phyloP scores from a whole-genome alignment of 2,329 filamentous ascomycete genomes.

The Dactylellina sp. region DNA sequence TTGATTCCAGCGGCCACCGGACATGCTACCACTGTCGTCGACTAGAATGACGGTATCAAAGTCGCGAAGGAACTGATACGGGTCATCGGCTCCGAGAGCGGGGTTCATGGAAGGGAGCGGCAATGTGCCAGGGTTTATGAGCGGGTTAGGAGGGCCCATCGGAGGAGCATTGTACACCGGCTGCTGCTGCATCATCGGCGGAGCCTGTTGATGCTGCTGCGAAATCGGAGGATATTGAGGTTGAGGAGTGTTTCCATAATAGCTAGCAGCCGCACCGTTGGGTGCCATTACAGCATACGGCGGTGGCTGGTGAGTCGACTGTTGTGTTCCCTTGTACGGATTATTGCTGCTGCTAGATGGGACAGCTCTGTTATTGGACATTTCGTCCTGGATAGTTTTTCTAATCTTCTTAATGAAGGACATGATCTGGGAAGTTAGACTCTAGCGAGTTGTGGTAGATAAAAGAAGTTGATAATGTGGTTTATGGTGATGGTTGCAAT shows the following conservation, averaged over 20 bases:
- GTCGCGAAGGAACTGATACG: conserved; percentile 77
- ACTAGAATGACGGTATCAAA: conserved; percentile 94
- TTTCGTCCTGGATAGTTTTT: conserved; percentile 30
- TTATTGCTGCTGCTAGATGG: conserved; percentile 21
- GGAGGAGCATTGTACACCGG: not conserved
- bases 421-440: conserved; percentile 14
- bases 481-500: too few relatives aligned
- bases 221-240: conserved; percentile 45
- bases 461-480: not conserved
- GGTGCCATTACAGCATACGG: conserved; percentile 31
- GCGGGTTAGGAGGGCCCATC: conserved; percentile 12
- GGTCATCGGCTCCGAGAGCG: conserved; percentile 65
- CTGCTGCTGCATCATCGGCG: conserved; percentile 2
- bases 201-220: conserved; percentile 9
- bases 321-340: conserved; percentile 16
- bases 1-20: conserved; percentile 76
- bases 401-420: conserved; percentile 42
- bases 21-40: conserved; percentile 92
- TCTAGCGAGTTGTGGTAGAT: not conserved
- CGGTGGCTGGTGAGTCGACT: conserved; percentile 18
- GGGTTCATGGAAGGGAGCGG: conserved; percentile 45
- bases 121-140: conserved; percentile 44
- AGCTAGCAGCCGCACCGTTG: conserved; percentile 40
- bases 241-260: conserved; percentile 51
- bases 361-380: conserved; percentile 8